These are phyloP conservation scores for Rhodotorula sphaerocarpa DNA, from an alignment of 768 basidiomycete species.

Conservation along the genomic window DNA sequence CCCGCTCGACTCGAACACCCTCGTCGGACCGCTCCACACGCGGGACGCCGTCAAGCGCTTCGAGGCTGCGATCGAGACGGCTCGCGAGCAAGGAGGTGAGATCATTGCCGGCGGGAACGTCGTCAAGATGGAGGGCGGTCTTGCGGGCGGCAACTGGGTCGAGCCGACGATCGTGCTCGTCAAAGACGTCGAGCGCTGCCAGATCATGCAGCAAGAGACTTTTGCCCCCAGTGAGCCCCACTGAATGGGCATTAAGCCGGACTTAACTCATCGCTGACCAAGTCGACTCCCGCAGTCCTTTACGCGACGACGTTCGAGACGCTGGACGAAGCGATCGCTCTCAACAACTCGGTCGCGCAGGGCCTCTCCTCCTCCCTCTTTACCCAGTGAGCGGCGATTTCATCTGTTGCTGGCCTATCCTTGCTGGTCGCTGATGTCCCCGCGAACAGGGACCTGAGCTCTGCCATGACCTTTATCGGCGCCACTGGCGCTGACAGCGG, in stretches of 20 bases:
- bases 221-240: conserved; percentile 37
- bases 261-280: conserved; percentile 36
- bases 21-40: conserved; percentile 81
- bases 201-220: conserved; percentile 37
- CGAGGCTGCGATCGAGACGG: conserved; percentile 26
- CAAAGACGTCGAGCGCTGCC: conserved; percentile 18
- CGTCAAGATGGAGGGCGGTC: conserved; percentile 45
- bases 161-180: conserved; percentile 69
- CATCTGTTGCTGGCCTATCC: neutral
- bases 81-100: conserved; percentile 61
- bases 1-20: conserved; percentile 62
- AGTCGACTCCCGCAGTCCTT: conserved; percentile 53
- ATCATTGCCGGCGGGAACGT: conserved; percentile 63
- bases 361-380: conserved; percentile 87
- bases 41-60: conserved; percentile 43
- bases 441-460: conserved; percentile 54
- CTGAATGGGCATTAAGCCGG: too few relatives aligned
- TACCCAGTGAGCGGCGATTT: conserved; percentile 50
- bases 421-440: neutral
- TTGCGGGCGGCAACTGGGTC: conserved; percentile 74
- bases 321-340: conserved; percentile 52
- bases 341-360: conserved; percentile 84
- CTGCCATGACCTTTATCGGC: conserved; percentile 85
- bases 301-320: conserved; percentile 61
- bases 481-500: conserved; percentile 81